phyloP scores from a whole-genome alignment of 352 stramenopile genomes.

The Aphanomyces astaci region DNA sequence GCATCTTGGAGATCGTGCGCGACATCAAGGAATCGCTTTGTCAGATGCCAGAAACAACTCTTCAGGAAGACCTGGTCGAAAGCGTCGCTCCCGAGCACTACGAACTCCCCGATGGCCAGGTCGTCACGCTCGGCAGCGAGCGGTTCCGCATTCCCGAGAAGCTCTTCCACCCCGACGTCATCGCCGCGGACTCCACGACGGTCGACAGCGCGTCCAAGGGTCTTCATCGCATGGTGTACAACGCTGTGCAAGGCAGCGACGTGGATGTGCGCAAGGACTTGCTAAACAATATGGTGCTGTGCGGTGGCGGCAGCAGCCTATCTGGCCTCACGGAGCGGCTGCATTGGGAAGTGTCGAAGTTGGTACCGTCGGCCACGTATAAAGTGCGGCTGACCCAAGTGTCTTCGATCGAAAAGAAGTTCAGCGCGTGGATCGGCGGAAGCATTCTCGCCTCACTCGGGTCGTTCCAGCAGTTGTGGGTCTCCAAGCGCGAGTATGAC shows the following conservation, averaged over 20 bases:
- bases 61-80: slow-evolving; percentile 42
- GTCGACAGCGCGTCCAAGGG: slow-evolving; percentile 41
- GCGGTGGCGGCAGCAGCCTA: slow-evolving; percentile 65
- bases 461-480: slow-evolving; percentile 84
- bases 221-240: slow-evolving; percentile 71
- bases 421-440: slow-evolving; percentile 82
- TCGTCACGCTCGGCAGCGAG: slow-evolving; percentile 53
- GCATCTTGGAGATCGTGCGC: slow-evolving; percentile 53
- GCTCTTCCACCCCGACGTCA: slow-evolving; percentile 53
- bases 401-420: slow-evolving; percentile 77
- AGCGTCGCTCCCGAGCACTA: slow-evolving; percentile 37
- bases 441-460: slow-evolving; percentile 81
- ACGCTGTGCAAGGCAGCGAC: slow-evolving; percentile 75
- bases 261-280: slow-evolving; percentile 76
- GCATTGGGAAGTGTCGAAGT: slow-evolving; percentile 60
- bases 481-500: slow-evolving; percentile 80
- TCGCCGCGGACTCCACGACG: slow-evolving; percentile 44
- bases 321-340: slow-evolving; percentile 71
- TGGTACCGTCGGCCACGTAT: slow-evolving; percentile 70
- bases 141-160: slow-evolving; percentile 67
- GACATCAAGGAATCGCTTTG: slow-evolving; percentile 72
- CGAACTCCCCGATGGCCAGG: slow-evolving; percentile 72
- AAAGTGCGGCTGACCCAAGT: slow-evolving; percentile 82
- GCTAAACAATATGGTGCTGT: slow-evolving; percentile 83
- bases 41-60: slow-evolving; percentile 35